Base-by-base conservation (phyloP, 345 rosid species). In the Euclidium syriacum region DNA sequence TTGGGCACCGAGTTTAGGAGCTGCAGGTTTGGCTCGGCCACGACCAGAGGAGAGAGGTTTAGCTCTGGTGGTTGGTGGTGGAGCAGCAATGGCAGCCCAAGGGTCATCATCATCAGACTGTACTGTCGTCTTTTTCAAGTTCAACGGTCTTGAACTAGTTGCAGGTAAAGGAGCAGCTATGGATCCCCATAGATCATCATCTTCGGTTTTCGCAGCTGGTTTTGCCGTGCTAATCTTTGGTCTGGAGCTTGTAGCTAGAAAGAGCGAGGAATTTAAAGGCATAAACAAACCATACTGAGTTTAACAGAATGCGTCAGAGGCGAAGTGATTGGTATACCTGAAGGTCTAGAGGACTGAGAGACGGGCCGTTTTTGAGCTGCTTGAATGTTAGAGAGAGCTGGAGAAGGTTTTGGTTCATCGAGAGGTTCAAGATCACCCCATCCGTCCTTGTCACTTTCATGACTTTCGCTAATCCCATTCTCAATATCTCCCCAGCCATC, bases 401-500 rank as follows among this genome's bases (percentile, higher is more conserved):
- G 85, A 70, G 88, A 73, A 43, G 90, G 86, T 81, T 87, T 90
- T 52, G 86, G 83, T 53, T 87, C 99, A 52, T 90, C 95, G 15
- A 87, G 81, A 51, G 99, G 96, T 71, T 94, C 96, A 19, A 94
- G 70, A 72, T 94, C 95, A 77, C 85, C 99, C 99, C 99, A 94
- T 12, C 97, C 97, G 55, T 87, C 97, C 77, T 90, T 84, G 50
- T 90, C 96, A 35, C 79, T 79, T n/a, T 81, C 95, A 51, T 74
- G 83, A 32, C 75, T 90, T 72, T 81, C 96, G 52, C 72, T 56
- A 73, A 90, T 75, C 66, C 96, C 99, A 51, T 87, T 86, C 58
- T 83, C 97, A 47, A 81, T 68, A 55, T 94, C 99, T 74, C 99
- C 99, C 99, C 99, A 94, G 25, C 99, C 99, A 73, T 94, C 97